phyloP scores from a whole-genome alignment of 176 grass and related monocot species.

The Cenchrus fungigraminus region DNA sequence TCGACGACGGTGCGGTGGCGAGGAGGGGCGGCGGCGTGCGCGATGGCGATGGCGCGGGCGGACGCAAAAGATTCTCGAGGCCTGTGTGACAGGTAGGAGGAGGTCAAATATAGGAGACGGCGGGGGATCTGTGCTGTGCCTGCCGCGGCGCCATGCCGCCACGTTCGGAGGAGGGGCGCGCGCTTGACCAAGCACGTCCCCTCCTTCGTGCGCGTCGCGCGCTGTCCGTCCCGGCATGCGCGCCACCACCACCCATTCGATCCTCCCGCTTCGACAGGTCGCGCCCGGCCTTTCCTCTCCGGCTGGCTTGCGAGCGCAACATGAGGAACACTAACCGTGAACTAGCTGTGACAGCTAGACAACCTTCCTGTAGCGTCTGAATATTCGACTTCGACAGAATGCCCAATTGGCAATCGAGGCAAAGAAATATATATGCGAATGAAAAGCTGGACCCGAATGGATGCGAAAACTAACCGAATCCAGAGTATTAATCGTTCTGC shows the following conservation, averaged over 20 bases:
- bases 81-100: neutral
- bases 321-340: constrained; percentile 24
- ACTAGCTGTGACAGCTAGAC: constrained; percentile 2
- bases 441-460: neutral
- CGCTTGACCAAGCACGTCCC: constrained; percentile 49
- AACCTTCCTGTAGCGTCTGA: neutral
- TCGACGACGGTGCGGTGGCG: neutral
- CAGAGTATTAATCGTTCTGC: neutral
- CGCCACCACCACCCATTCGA: constrained; percentile 11
- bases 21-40: constrained; percentile 15
- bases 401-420: too few species aligned
- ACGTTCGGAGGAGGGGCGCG: constrained; percentile 21
- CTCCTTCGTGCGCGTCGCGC: constrained; percentile 11
- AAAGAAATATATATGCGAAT: neutral
- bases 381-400: neutral
- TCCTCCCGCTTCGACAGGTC: neutral
- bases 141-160: constrained; percentile 37
- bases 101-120: constrained; percentile 43
- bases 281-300: neutral
- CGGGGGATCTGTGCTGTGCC: constrained; percentile 18
- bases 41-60: neutral
- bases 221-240: constrained; percentile 3
- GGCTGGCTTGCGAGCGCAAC: neutral
- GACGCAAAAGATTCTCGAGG: constrained; percentile 15
- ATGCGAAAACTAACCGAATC: neutral